phyloP scores from a whole-genome alignment of 1,284 basidiomycete species.

The Cutaneotrichosporon daszewskae region DNA sequence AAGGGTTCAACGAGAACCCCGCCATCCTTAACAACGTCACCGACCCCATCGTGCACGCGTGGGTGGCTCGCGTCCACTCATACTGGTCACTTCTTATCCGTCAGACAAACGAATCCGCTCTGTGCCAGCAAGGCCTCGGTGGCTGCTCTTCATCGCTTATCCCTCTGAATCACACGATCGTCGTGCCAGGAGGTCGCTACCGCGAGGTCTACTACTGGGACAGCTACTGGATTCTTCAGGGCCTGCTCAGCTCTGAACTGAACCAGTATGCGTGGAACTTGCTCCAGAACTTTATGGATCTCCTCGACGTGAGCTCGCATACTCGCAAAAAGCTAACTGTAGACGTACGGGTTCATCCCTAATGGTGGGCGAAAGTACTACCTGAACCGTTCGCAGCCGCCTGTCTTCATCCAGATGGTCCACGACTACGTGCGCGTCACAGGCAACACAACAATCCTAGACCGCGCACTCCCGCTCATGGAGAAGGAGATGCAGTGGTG shows the following conservation, averaged over 20 bases:
- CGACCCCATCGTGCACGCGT: slow-evolving; percentile 66
- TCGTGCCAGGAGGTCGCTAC: slow-evolving; percentile 76
- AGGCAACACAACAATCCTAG: slow-evolving; percentile 60
- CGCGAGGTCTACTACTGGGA: slow-evolving; percentile 50
- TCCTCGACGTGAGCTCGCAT: slow-evolving; percentile 54
- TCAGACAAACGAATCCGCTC: slow-evolving; percentile 60
- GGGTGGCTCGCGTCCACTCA: slow-evolving; percentile 67
- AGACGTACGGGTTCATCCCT: slow-evolving; percentile 70
- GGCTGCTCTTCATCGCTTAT: slow-evolving; percentile 76
- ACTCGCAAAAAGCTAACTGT: background rate
- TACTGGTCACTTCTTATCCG: slow-evolving; percentile 74
- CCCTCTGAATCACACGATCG: slow-evolving; percentile 81
- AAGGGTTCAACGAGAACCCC: slow-evolving; percentile 60
- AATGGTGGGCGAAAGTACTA: slow-evolving; percentile 69
- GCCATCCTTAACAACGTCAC: slow-evolving; percentile 66
- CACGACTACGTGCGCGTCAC: slow-evolving; percentile 58
- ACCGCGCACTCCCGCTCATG: slow-evolving; percentile 59
- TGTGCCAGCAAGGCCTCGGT: slow-evolving; percentile 56
- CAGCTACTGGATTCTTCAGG: slow-evolving; percentile 74
- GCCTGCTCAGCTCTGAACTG: slow-evolving; percentile 71
- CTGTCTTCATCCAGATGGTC: slow-evolving; percentile 76
- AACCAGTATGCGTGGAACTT: slow-evolving; percentile 67
- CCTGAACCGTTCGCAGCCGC: slow-evolving; percentile 82
- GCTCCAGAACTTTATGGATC: slow-evolving; percentile 88
- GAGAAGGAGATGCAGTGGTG: slow-evolving; percentile 75